phyloP scores from a whole-genome alignment of 192 early-diverging fungal species.

The Coemansia sp. region DNA sequence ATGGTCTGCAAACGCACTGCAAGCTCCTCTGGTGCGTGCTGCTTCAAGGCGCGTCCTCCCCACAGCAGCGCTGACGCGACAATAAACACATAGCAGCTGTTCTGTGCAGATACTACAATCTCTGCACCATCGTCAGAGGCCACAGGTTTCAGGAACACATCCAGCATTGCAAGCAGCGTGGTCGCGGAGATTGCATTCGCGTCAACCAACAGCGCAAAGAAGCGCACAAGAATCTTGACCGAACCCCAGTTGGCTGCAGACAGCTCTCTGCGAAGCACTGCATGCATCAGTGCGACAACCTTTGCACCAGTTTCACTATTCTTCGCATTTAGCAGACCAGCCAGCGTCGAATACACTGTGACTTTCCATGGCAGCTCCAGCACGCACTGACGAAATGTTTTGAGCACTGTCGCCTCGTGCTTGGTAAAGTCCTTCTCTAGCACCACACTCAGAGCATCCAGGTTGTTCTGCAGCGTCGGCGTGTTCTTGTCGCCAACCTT shows the following conservation, averaged over 20 bases:
- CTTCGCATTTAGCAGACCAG: slow-evolving; percentile 79
- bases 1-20: slow-evolving; percentile 18
- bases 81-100: slow-evolving; percentile 71
- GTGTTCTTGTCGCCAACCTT: slow-evolving; percentile 75
- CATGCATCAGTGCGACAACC: slow-evolving; percentile 62
- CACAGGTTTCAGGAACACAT: slow-evolving; percentile 61
- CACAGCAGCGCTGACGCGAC: slow-evolving; percentile 80
- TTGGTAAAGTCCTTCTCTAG: slow-evolving; percentile 70
- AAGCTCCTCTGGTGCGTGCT: slow-evolving; percentile 28
- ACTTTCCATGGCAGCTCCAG: slow-evolving; percentile 48
- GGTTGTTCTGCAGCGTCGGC: slow-evolving; percentile 61
- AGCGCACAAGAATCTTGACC: slow-evolving; percentile 76
- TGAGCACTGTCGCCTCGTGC: slow-evolving; percentile 61
- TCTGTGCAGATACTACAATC: slow-evolving; percentile 19
- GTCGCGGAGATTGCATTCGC: slow-evolving; percentile 70
- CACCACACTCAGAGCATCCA: slow-evolving; percentile 67
- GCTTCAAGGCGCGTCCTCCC: slow-evolving; percentile 50
- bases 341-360: slow-evolving; percentile 73
- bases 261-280: slow-evolving; percentile 59
- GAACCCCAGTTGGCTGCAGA: slow-evolving; percentile 62
- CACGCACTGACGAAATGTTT: slow-evolving; percentile 54
- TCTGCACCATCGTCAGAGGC: slow-evolving; percentile 6
- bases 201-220: slow-evolving; percentile 77
- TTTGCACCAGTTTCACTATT: slow-evolving; percentile 62
- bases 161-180: slow-evolving; percentile 64